Evolutionary conservation across 805 yeast species (phyloP).

Genomic region (Hagleromyces aurorensis): DNA sequence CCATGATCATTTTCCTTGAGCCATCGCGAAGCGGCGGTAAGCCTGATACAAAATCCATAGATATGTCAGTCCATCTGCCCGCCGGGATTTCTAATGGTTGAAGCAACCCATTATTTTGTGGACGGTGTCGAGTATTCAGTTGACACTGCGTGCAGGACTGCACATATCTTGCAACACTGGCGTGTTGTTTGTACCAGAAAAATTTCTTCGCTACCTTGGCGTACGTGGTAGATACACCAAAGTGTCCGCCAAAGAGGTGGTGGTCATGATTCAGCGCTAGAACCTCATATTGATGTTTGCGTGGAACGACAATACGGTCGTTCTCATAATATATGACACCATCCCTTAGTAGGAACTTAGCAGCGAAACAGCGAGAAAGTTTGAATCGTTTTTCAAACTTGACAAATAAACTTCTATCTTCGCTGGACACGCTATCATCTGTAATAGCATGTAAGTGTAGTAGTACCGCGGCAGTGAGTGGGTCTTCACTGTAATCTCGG

Average conservation of each 20-base stretch:
- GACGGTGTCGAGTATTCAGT: constrained; percentile 3
- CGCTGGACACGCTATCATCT: too few species aligned
- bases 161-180: constrained; percentile 2
- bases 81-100: constrained; percentile 9
- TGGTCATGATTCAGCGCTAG: constrained; percentile 5
- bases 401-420: too few species aligned
- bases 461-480: constrained; percentile 4
- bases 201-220: constrained; percentile 4
- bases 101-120: constrained; percentile 5
- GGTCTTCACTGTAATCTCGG: constrained; percentile 2
- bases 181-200: constrained; percentile 5
- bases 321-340: too few species aligned
- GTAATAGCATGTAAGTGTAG: not conserved
- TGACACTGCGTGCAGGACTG: constrained; percentile 7
- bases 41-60: constrained; percentile 15
- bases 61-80: constrained; percentile 14
- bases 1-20: constrained; percentile 9
- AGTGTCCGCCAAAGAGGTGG: constrained; percentile 9
- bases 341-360: too few species aligned
- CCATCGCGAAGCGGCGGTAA: constrained; percentile 4
- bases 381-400: too few species aligned
- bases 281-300: not conserved
- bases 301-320: constrained; percentile 1
- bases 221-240: constrained; percentile 6
- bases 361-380: too few species aligned